Conservation (phyloP, 208 protist genomes). For the Phytomonas sp. region DNA sequence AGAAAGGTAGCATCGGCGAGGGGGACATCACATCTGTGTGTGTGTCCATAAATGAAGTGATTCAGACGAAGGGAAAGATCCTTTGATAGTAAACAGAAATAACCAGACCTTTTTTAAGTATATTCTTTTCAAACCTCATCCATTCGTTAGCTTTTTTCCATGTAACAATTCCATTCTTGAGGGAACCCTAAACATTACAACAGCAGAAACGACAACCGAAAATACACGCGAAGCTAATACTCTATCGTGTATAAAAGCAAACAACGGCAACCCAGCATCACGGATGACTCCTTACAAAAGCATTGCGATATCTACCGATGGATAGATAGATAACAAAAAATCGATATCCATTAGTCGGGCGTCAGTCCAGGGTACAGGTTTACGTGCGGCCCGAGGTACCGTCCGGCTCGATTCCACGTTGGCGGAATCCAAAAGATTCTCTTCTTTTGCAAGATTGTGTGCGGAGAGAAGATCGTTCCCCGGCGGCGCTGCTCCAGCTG, state of each 20-base stretch:
- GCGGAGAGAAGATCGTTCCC: conserved; percentile 65
- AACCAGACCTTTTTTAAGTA: background rate
- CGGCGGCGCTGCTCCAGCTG: conserved; percentile 60
- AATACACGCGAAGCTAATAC: background rate
- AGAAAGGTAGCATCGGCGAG: background rate
- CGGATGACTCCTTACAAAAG: conserved; percentile 1
- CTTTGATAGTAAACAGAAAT: background rate
- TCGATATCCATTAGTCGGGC: conserved; percentile 48
- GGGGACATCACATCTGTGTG: background rate
- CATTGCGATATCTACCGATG: conserved; percentile 7
- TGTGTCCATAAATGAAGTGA: background rate
- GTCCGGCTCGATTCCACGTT: conserved; percentile 76
- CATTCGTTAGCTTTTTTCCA: background rate
- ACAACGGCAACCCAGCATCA: background rate
- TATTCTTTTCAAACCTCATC: background rate
- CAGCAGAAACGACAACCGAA: background rate
- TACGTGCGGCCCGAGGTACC: conserved; percentile 74
- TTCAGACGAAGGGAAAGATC: background rate
- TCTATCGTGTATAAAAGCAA: background rate
- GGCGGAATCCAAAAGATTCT: conserved; percentile 88
- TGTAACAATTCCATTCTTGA: background rate
- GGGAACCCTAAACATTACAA: background rate
- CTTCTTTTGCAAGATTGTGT: conserved; percentile 56
- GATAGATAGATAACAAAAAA: conserved; percentile 10
- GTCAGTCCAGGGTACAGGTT: conserved; percentile 83